phyloP scores from a whole-genome alignment of 352 stramenopile genomes.

The Peronospora tabacina region DNA sequence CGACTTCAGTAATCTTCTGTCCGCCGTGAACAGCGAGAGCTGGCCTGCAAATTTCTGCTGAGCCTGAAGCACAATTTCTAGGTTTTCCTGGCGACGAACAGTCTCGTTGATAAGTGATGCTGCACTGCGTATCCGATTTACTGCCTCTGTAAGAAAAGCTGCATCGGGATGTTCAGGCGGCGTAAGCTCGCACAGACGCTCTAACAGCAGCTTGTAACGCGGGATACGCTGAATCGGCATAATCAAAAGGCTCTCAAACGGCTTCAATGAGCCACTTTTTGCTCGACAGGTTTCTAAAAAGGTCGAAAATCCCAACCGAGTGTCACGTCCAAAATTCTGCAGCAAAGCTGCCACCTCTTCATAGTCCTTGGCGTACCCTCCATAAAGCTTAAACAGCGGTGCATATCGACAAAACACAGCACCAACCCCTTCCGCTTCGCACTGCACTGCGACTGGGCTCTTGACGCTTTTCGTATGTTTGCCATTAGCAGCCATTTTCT shows the following conservation, averaged over 20 bases:
- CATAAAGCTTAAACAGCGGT: conserved; percentile 78
- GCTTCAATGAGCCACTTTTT: conserved; percentile 47
- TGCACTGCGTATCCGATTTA: conserved; percentile 46
- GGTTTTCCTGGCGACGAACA: conserved; percentile 73
- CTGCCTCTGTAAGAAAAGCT: conserved; percentile 49
- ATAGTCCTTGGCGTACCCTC: conserved; percentile 78
- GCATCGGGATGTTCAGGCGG: conserved; percentile 46
- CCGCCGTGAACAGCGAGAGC: conserved; percentile 57
- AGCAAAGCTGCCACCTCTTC: conserved; percentile 62
- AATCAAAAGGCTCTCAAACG: conserved; percentile 85
- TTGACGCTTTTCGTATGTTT: conserved; percentile 26
- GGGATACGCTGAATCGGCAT: conserved; percentile 90
- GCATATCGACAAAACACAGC: conserved; percentile 77
- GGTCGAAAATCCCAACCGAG: conserved; percentile 38
- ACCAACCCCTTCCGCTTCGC: conserved; percentile 40
- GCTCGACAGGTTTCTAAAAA: conserved; percentile 54
- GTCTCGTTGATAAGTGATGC: conserved; percentile 81
- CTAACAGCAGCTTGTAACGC: conserved; percentile 85
- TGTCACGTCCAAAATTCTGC: conserved; percentile 44
- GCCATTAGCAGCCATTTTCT: not conserved
- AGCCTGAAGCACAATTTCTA: conserved; percentile 68
- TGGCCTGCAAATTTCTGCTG: conserved; percentile 79
- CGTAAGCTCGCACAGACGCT: conserved; percentile 73
- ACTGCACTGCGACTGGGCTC: conserved; percentile 27
- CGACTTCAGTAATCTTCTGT: conserved; percentile 51